These are phyloP conservation scores for Mrakia frigida DNA, from an alignment of 768 basidiomycete genomes.

Conservation along the genomic window DNA sequence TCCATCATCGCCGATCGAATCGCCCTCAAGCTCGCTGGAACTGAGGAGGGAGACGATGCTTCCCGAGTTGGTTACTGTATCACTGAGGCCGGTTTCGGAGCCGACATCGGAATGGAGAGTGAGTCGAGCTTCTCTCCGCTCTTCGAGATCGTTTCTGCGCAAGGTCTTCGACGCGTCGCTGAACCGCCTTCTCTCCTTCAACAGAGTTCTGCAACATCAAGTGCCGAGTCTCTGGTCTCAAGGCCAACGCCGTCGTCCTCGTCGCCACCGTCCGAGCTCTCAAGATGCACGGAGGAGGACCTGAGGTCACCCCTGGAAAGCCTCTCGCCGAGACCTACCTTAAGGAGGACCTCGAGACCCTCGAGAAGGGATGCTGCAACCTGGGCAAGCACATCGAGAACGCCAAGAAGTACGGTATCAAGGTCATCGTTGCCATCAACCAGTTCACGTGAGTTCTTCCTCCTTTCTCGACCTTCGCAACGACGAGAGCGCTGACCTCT, in stretches of 20 bases:
- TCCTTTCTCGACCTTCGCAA: neutral
- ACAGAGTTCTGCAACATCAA: slow-evolving; percentile 99
- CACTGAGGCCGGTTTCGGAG: slow-evolving; percentile 97
- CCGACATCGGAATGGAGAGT: slow-evolving; percentile 72
- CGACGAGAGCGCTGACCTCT: neutral
- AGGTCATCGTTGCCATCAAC: slow-evolving; percentile 94
- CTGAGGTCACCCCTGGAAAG: slow-evolving; percentile 93
- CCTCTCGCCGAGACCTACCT: slow-evolving; percentile 89
- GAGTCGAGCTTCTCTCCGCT: slow-evolving; percentile 16
- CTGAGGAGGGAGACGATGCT: slow-evolving; percentile 78
- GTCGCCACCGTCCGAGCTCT: slow-evolving; percentile 95
- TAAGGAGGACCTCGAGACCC: slow-evolving; percentile 80
- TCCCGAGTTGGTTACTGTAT: slow-evolving; percentile 87
- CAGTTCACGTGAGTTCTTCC: slow-evolving; percentile 70
- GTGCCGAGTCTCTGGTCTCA: slow-evolving; percentile 85
- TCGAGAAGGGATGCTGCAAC: slow-evolving; percentile 89
- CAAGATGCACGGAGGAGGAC: slow-evolving; percentile 99
- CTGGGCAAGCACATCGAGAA: slow-evolving; percentile 89
- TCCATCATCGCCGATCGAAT: slow-evolving; percentile 97
- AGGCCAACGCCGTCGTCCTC: slow-evolving; percentile 87
- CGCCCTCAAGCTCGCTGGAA: slow-evolving; percentile 92
- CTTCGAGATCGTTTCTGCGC: too few relatives aligned
- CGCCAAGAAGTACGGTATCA: slow-evolving; percentile 88
- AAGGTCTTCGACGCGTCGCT: neutral
- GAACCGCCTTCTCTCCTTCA: neutral